Conservation (phyloP, 805 yeast species). For the Yamadazyma endophytica region DNA sequence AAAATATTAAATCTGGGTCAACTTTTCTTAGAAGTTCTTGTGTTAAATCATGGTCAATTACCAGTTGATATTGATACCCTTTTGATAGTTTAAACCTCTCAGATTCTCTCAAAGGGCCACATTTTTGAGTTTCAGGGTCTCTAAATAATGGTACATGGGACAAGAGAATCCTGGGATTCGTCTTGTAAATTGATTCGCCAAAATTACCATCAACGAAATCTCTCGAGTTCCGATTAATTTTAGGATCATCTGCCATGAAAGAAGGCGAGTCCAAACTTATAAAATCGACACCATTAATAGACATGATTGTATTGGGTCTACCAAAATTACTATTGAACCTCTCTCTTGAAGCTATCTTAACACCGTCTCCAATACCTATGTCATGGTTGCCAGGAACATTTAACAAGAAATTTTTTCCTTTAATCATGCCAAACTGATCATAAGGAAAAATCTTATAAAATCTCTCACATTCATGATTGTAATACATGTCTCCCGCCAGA, state of each 20-base stretch:
- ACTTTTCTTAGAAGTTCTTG: slow-evolving; percentile 54
- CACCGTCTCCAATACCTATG: slow-evolving; percentile 79
- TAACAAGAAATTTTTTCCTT: slow-evolving; percentile 24
- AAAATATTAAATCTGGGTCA: slow-evolving; percentile 66
- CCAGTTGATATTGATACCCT: slow-evolving; percentile 90
- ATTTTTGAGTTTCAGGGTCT: slow-evolving; percentile 50
- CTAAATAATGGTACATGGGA: slow-evolving; percentile 88
- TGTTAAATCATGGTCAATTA: slow-evolving; percentile 60
- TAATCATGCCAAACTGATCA: slow-evolving; percentile 10
- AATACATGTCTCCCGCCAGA: slow-evolving; percentile 27
- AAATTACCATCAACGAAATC: slow-evolving; percentile 42
- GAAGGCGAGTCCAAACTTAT: slow-evolving; percentile 74
- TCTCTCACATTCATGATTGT: slow-evolving; percentile 21
- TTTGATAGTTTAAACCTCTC: slow-evolving; percentile 47
- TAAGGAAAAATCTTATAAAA: slow-evolving; percentile 28
- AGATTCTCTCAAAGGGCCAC: slow-evolving; percentile 81
- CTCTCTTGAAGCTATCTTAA: slow-evolving; percentile 38
- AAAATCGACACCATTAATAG: slow-evolving; percentile 29
- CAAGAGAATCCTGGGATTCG: slow-evolving; percentile 60
- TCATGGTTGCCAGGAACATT: slow-evolving; percentile 89
- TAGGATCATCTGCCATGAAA: slow-evolving; percentile 50
- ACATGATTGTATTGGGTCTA: slow-evolving; percentile 19
- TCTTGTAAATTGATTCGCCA: slow-evolving; percentile 8
- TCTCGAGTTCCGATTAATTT: slow-evolving; percentile 46
- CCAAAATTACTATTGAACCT: slow-evolving; percentile 33